These are phyloP conservation scores for Lipomyces mesembrius DNA, from an alignment of 805 yeast species.

Conservation along the genomic window DNA sequence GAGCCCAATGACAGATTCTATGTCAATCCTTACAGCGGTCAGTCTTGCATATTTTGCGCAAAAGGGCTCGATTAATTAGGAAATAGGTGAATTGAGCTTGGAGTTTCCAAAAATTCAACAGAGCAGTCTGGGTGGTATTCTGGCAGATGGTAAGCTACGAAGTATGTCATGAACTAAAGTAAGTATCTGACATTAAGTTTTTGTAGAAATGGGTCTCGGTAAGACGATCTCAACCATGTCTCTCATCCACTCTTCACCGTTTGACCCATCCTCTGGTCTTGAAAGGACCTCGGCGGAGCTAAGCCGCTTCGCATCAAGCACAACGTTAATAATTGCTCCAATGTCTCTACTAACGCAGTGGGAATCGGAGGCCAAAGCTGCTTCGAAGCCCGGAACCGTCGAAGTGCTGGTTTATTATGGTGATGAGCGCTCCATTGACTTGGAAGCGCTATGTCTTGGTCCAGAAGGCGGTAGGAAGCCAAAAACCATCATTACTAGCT, in stretches of 20 bases:
- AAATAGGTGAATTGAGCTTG: conserved; percentile 76
- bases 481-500: conserved; percentile 76
- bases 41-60: not conserved
- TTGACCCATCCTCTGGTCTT: conserved; percentile 10
- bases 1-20: conserved; percentile 35
- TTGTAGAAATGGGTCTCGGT: conserved; percentile 82
- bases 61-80: conserved; percentile 53
- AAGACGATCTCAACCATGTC: conserved; percentile 86
- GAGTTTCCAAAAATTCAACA: conserved; percentile 64
- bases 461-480: conserved; percentile 45
- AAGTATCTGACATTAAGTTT: not conserved
- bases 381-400: conserved; percentile 44
- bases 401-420: conserved; percentile 71
- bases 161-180: not conserved
- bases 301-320: conserved; percentile 39
- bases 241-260: conserved; percentile 59
- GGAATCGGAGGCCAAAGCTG: conserved; percentile 75
- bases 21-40: conserved; percentile 39
- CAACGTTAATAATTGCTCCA: conserved; percentile 84
- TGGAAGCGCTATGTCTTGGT: conserved; percentile 53
- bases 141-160: conserved; percentile 67
- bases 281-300: not conserved
- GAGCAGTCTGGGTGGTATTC: conserved; percentile 75
- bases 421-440: conserved; percentile 55
- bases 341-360: conserved; percentile 92